phyloP scores from a whole-genome alignment of 2,329 filamentous ascomycete species.

The Aschersonia sp. region DNA sequence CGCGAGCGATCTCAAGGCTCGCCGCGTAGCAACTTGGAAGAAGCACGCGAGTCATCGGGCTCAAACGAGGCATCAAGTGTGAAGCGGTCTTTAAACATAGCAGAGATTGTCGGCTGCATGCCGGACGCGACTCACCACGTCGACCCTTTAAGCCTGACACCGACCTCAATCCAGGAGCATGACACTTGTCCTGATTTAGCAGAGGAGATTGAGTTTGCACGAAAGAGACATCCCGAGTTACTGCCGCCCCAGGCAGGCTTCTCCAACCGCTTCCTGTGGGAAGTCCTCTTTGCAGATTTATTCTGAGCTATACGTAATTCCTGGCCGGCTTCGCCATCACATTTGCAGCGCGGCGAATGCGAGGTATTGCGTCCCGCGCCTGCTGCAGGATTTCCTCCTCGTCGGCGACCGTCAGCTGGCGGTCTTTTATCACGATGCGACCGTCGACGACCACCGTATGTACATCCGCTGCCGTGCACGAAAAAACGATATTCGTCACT shows the following conservation, averaged over 20 bases:
- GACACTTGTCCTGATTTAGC: neutral
- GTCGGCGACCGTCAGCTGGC: neutral
- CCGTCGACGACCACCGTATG: constrained; percentile 2
- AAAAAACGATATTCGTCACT: constrained; percentile 1
- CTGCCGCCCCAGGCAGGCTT: neutral
- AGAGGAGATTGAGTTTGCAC: neutral
- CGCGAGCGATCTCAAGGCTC: neutral
- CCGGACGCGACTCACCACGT: no score
- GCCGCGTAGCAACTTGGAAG: neutral
- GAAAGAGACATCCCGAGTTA: neutral
- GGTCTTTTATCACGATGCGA: neutral
- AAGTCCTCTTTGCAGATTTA: neutral
- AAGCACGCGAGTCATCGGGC: neutral
- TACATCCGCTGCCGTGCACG: constrained; percentile 1
- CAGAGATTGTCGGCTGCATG: no score
- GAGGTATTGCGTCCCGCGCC: neutral
- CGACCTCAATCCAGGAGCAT: neutral
- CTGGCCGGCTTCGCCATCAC: neutral
- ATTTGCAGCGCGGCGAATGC: neutral
- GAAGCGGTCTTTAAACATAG: neutral
- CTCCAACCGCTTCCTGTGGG: neutral
- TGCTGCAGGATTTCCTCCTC: neutral
- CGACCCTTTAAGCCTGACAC: neutral
- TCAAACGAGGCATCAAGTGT: neutral
- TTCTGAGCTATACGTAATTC: neutral